phyloP scores from a whole-genome alignment of 148 eudicot genomes.

The Chenopodium album region DNA sequence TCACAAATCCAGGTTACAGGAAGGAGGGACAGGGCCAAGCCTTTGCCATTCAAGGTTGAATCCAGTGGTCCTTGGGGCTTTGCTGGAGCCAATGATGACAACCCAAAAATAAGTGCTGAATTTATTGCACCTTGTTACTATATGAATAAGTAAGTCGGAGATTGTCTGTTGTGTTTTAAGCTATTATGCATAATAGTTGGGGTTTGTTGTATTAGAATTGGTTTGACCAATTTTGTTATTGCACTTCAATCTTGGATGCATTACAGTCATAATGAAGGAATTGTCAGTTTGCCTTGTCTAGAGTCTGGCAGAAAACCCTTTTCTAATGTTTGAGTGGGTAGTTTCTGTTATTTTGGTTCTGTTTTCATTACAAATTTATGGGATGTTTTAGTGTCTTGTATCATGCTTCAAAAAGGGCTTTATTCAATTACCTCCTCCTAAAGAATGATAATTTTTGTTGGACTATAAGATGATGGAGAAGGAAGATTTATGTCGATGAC shows the following conservation, averaged over 20 bases:
- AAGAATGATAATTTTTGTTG: background rate
- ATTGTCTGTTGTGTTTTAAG: background rate
- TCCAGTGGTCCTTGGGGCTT: slow-evolving; percentile 85
- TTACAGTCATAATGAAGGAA: background rate
- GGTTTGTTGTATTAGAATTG: background rate
- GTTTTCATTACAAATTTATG: background rate
- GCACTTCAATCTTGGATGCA: background rate
- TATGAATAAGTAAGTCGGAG: slow-evolving; percentile 69
- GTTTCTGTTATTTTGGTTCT: background rate
- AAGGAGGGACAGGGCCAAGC: slow-evolving; percentile 97
- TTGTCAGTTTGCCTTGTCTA: background rate
- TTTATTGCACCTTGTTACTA: slow-evolving; percentile 93
- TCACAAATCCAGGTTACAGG: slow-evolving; percentile 72
- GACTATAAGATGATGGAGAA: background rate
- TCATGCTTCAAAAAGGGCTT: background rate
- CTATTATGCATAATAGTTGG: background rate
- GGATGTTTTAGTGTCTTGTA: too few species aligned
- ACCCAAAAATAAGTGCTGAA: slow-evolving; percentile 79
- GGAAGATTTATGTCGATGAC: too few species aligned
- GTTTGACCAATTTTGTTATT: background rate
- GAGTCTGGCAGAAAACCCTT: background rate
- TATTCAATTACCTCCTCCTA: background rate
- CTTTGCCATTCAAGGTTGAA: slow-evolving; percentile 88
- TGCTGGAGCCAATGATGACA: slow-evolving; percentile 79
- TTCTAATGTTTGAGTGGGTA: background rate